A percentile compares a stretch with the other conserved stretches of the same genome.
These are phyloP conservation scores for Cryptosporidium muris DNA, from an alignment of 169 alveolate genomes.

Conservation along the genomic window DNA sequence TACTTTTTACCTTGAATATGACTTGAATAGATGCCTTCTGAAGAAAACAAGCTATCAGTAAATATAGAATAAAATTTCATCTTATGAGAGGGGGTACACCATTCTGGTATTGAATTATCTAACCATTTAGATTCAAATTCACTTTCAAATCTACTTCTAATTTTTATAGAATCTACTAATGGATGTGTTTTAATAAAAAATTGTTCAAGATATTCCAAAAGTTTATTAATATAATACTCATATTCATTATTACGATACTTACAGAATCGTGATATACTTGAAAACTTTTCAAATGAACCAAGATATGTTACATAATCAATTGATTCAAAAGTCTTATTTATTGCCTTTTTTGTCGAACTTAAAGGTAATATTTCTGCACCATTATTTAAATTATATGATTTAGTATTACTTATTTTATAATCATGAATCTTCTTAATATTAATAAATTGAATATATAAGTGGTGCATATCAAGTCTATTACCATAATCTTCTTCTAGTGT, in stretches of 20 bases:
- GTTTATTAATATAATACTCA: conserved; percentile 73
- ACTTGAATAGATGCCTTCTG: conserved; percentile 56
- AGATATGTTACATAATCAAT: conserved; percentile 81
- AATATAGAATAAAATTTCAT: conserved; percentile 80
- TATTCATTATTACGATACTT: conserved; percentile 80
- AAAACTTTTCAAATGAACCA: conserved; percentile 77
- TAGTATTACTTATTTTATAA: conserved; percentile 45
- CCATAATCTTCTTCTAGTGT: conserved; percentile 84
- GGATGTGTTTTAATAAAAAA: conserved; percentile 80
- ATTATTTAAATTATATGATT: conserved; percentile 11
- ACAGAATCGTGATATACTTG: conserved; percentile 82
- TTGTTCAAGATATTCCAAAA: conserved; percentile 74
- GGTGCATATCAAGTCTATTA: conserved; percentile 77
- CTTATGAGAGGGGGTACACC: conserved; percentile 81
- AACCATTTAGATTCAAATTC: conserved; percentile 79
- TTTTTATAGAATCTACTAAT: conserved; percentile 74
- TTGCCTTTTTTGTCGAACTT: conserved; percentile 23
- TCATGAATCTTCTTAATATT: conserved; percentile 79
- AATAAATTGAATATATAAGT: conserved; percentile 77
- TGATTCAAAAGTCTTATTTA: conserved; percentile 73
- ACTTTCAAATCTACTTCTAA: conserved; percentile 76
- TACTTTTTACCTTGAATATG: conserved; percentile 77
- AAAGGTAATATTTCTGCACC: conserved; percentile 37
- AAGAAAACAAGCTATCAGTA: conserved; percentile 82
- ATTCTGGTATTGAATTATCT: conserved; percentile 72